phyloP scores from a whole-genome alignment of 164 flowering plant species.

The Chloranthus sessilifolius region DNA sequence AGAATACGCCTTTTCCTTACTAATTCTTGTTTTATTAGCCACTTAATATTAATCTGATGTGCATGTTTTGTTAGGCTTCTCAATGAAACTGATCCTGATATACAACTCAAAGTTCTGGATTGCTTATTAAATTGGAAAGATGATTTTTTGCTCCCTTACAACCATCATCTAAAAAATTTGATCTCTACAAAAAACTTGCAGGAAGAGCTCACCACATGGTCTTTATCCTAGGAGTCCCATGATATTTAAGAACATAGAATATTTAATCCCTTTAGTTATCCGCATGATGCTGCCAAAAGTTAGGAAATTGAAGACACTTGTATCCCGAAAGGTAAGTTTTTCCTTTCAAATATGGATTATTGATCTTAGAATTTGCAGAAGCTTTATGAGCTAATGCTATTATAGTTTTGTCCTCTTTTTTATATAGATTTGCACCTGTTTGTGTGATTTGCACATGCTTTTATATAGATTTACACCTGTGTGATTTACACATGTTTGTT shows the following conservation, averaged over 20 bases:
- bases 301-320: constrained; percentile 59
- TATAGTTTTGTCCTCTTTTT: no score
- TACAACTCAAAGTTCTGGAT: constrained; percentile 79
- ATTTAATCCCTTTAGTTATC: constrained; percentile 60
- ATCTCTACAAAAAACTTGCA: constrained; percentile 52
- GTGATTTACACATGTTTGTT: no score
- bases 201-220: constrained; percentile 89
- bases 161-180: constrained; percentile 66
- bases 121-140: constrained; percentile 77
- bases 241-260: constrained; percentile 54
- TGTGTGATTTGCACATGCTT: no score
- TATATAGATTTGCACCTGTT: no score
- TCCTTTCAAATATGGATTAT: background rate
- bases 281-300: constrained; percentile 78
- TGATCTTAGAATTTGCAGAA: background rate
- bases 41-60: background rate
- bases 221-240: constrained; percentile 59
- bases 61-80: constrained; percentile 53
- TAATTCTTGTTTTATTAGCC: no score
- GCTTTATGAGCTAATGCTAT: no score
- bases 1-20: no score
- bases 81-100: constrained; percentile 78
- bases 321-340: constrained; percentile 63
- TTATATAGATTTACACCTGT: no score
- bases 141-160: constrained; percentile 60